Evolutionary conservation across 2,329 filamentous ascomycete genomes (phyloP).

Genomic region (Sarocladiaceae sp.): DNA sequence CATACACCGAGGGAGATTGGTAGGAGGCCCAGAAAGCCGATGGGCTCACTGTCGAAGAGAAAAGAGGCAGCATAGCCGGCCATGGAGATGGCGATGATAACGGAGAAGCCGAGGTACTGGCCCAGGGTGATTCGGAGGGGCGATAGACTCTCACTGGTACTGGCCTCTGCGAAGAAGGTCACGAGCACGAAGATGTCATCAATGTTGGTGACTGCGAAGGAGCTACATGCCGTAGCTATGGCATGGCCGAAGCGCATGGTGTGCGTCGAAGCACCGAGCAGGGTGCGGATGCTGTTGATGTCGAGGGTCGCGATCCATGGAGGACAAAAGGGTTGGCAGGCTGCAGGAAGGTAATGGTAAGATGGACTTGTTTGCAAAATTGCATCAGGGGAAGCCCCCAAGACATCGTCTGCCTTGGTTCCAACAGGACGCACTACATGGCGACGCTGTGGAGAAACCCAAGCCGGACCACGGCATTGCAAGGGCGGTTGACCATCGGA

Average conservation of each 20-base stretch:
- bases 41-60: conserved; percentile 25
- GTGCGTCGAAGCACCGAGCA: not conserved
- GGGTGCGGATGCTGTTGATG: not conserved
- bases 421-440: conserved; percentile 1
- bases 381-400: no score
- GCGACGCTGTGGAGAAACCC: conserved; percentile 5
- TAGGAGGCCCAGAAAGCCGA: conserved; percentile 27
- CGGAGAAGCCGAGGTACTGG: conserved; percentile 26
- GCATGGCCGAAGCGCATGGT: conserved; percentile 17
- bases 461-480: conserved; percentile 6
- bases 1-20: conserved; percentile 26
- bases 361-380: not conserved
- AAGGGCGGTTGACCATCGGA: no score
- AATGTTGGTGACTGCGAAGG: conserved; percentile 24
- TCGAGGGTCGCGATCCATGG: not conserved
- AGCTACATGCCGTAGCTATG: conserved; percentile 20
- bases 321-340: no score
- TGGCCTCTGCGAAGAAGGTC: conserved; percentile 28
- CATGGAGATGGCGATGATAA: conserved; percentile 27
- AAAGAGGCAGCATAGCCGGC: conserved; percentile 26
- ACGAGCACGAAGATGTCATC: conserved; percentile 33
- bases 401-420: not conserved
- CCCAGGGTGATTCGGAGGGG: conserved; percentile 18
- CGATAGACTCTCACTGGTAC: conserved; percentile 19
- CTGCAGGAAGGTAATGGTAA: not conserved